Evolutionary conservation across 495 filamentous ascomycete genomes (phyloP).

Genomic region (Penicillium cinerascens): DNA sequence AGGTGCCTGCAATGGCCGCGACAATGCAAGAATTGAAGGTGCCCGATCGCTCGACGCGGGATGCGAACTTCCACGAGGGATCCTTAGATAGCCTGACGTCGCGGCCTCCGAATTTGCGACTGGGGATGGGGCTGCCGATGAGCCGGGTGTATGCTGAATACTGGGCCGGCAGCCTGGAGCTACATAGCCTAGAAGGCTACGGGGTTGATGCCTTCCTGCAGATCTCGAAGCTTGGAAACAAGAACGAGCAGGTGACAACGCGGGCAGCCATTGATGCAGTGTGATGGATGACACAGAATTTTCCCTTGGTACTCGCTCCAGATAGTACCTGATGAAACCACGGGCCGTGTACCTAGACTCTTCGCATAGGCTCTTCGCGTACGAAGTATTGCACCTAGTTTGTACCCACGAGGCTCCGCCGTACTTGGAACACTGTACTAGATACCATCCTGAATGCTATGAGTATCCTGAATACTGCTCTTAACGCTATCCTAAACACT

Average conservation of each 20-base stretch:
- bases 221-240: constrained; percentile 96
- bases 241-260: constrained; percentile 93
- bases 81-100: constrained; percentile 76
- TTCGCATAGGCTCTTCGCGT: no score
- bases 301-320: background rate
- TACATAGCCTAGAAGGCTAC: constrained; percentile 94
- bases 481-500: no score
- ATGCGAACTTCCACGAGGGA: constrained; percentile 43
- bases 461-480: no score
- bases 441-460: no score
- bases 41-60: constrained; percentile 27
- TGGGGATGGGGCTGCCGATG: constrained; percentile 93
- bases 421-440: no score
- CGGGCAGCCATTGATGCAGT: constrained; percentile 87
- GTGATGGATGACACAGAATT: constrained; percentile 33
- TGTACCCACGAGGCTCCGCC: no score
- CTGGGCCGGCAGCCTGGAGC: constrained; percentile 89
- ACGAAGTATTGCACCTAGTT: no score
- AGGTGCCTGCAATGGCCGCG: constrained; percentile 89
- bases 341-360: no score
- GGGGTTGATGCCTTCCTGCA: constrained; percentile 97
- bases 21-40: constrained; percentile 82
- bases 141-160: constrained; percentile 96
- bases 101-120: constrained; percentile 77
- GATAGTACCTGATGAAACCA: background rate